A percentile compares a stretch with the other conserved stretches of the same genome.
Evolutionary conservation across 192 early-diverging fungal genomes (phyloP).

Genomic region (Coemansia sp.): DNA sequence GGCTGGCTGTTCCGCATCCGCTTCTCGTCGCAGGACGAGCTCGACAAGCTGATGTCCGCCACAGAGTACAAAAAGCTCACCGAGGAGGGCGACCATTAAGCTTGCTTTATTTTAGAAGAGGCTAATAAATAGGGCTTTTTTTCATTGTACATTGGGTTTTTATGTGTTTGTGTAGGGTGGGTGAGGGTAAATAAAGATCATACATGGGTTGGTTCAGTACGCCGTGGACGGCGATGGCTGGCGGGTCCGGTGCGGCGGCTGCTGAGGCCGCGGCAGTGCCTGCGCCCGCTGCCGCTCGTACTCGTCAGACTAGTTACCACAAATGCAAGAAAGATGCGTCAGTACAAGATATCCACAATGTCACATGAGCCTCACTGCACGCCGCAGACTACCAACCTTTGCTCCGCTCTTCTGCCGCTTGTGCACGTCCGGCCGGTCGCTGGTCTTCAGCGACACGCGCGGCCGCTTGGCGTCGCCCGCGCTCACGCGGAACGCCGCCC

Average conservation of each 20-base stretch:
- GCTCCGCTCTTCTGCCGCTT: neutral
- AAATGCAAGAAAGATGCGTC: conserved; percentile 2
- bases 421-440: conserved; percentile 1
- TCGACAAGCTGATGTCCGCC: conserved; percentile 70
- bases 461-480: conserved; percentile 17
- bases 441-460: conserved; percentile 28
- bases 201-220: neutral
- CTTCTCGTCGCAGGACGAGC: conserved; percentile 60
- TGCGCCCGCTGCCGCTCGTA: conserved; percentile 5
- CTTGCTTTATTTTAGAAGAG: neutral
- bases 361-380: neutral
- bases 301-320: neutral
- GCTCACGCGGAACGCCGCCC: conserved; percentile 29
- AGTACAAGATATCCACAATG: neutral
- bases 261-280: too few relatives aligned
- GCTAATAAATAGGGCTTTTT: neutral
- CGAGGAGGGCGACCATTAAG: conserved; percentile 27
- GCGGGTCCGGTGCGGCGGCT: conserved; percentile 7
- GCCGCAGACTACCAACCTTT: conserved; percentile 28
- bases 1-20: conserved; percentile 95
- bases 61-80: conserved; percentile 60
- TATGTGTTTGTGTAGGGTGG: neutral
- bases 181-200: conserved; percentile 1
- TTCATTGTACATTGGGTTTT: neutral
- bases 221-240: conserved; percentile 19